A percentile compares a stretch with the other conserved stretches of the same genome.
phyloP scores from a whole-genome alignment of 495 filamentous ascomycete species.

The Trichoderma orchidacearum region DNA sequence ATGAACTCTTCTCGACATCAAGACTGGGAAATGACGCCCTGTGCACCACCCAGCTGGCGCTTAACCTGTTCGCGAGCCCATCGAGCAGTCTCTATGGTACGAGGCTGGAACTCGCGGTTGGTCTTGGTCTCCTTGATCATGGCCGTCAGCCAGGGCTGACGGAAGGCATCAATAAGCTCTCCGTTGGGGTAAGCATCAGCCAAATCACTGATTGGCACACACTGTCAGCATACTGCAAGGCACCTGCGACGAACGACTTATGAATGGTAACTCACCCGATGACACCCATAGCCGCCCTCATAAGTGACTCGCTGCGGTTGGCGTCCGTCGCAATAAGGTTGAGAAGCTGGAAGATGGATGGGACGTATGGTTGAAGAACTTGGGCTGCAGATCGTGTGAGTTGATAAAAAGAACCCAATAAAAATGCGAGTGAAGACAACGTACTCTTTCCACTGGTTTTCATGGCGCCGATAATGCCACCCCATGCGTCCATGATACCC shows the following conservation, averaged over 20 bases:
- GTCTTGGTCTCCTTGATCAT: slow-evolving; percentile 79
- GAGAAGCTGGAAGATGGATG: slow-evolving; percentile 80
- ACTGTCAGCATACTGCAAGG: slow-evolving; percentile 21
- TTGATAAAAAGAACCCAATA: background rate
- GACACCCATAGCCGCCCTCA: slow-evolving; percentile 90
- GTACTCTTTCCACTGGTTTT: slow-evolving; percentile 65
- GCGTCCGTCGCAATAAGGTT: slow-evolving; percentile 66
- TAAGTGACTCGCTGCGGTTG: slow-evolving; percentile 79
- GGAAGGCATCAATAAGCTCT: slow-evolving; percentile 70
- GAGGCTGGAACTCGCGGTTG: slow-evolving; percentile 68
- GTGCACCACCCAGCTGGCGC: slow-evolving; percentile 55
- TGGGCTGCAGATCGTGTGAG: slow-evolving; percentile 35
- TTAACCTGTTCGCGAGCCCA: slow-evolving; percentile 98
- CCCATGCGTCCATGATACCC: slow-evolving; percentile 98
- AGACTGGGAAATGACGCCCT: slow-evolving; percentile 31
- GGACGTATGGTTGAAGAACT: slow-evolving; percentile 61
- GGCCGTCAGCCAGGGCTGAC: slow-evolving; percentile 73
- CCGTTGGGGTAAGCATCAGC: slow-evolving; percentile 88
- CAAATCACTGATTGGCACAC: slow-evolving; percentile 55
- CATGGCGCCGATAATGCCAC: slow-evolving; percentile 86
- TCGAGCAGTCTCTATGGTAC: slow-evolving; percentile 85
- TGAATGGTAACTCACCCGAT: slow-evolving; percentile 93
- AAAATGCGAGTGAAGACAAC: slow-evolving; percentile 9
- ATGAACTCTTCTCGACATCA: too few species aligned
- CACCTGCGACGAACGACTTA: too few species aligned